Conservation (phyloP, 306 rosid genomes). For the Pterocarpus macrocarpus region DNA sequence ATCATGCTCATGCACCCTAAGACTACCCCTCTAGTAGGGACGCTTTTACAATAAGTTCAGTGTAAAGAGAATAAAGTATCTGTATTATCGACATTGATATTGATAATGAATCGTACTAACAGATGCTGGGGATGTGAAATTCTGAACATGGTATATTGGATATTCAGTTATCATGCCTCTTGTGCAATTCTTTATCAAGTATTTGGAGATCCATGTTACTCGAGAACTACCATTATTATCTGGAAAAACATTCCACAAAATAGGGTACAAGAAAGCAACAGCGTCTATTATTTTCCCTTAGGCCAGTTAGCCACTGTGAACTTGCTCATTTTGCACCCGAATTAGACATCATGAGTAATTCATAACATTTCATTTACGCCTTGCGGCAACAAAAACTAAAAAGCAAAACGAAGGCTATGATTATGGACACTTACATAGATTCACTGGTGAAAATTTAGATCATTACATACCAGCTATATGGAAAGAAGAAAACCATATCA, state of each 20-base stretch:
- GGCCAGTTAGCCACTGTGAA: background rate
- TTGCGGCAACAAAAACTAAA: constrained; percentile 26
- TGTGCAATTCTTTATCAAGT: background rate
- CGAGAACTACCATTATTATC: background rate
- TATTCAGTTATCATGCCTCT: background rate
- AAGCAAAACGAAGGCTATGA: constrained; percentile 5
- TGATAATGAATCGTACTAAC: background rate
- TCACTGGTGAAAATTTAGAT: background rate
- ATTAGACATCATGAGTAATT: background rate
- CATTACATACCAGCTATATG: constrained; percentile 81
- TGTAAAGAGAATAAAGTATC: no score
- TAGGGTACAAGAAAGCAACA: background rate
- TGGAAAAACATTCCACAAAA: background rate
- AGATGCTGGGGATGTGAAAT: constrained; percentile 2
- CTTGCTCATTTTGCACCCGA: constrained; percentile 5
- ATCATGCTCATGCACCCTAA: no score
- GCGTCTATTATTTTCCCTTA: background rate
- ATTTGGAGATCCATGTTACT: background rate
- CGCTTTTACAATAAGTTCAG: no score
- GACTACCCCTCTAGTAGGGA: no score
- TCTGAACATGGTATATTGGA: background rate
- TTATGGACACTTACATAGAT: constrained; percentile 19
- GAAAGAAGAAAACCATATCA: constrained; percentile 91
- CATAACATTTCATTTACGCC: background rate
- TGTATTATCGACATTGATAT: no score